A percentile compares a stretch with the other conserved stretches of the same genome.
Evolutionary conservation across 768 basidiomycete genomes (phyloP).

Genomic region (Mycena pura): DNA sequence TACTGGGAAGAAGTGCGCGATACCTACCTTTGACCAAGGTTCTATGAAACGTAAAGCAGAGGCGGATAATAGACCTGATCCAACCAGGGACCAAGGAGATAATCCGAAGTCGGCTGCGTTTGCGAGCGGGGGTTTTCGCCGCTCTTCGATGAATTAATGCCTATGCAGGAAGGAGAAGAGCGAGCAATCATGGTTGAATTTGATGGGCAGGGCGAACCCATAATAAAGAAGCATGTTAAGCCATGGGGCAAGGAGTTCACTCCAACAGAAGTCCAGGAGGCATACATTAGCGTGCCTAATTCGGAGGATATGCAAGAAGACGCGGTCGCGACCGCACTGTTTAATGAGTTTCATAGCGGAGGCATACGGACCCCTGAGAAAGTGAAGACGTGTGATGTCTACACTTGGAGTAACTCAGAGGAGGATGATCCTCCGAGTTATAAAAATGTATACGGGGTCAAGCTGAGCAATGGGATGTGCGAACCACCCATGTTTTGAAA

Average conservation of each 20-base stretch:
- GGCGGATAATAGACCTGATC: neutral
- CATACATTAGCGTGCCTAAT: constrained; percentile 2
- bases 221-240: neutral
- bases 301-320: neutral
- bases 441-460: too few species aligned
- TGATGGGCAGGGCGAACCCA: neutral
- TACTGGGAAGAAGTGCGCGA: neutral
- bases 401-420: too few species aligned
- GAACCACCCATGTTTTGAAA: too few species aligned
- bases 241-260: neutral
- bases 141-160: constrained; percentile 16
- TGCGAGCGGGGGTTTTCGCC: constrained; percentile 1
- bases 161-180: neutral
- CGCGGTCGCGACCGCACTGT: neutral
- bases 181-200: constrained; percentile 1
- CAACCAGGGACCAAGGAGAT: too few species aligned
- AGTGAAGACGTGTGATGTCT: neutral
- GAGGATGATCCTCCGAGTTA: too few species aligned
- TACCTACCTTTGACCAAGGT: neutral
- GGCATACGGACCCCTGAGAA: neutral
- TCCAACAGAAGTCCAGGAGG: neutral
- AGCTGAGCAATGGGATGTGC: too few species aligned
- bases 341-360: neutral
- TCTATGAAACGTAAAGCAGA: neutral
- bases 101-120: too few species aligned